Percentiles rank a stretch among this genome's conserved stretches.
These are phyloP conservation scores for Mycosphaerella arachidis DNA, from an alignment of 2,329 filamentous ascomycete species.

Conservation along the genomic window DNA sequence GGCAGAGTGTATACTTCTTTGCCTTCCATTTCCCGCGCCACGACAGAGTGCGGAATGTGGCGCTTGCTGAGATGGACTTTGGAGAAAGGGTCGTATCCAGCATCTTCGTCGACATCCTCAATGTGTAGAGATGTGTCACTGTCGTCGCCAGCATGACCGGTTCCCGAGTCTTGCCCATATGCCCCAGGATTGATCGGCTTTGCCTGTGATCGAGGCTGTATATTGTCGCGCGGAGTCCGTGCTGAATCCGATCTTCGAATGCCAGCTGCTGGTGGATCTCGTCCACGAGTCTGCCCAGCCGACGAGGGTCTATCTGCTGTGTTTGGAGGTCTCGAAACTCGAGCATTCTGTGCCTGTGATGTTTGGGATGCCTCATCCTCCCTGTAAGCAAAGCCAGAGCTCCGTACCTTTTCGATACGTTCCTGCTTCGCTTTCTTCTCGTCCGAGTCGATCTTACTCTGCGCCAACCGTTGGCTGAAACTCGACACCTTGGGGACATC, in stretches of 20 bases:
- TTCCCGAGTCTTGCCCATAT: constrained; percentile 10
- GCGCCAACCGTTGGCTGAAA: constrained; percentile 83
- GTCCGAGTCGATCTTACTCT: constrained; percentile 50
- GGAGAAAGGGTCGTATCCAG: constrained; percentile 81
- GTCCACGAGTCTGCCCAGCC: constrained; percentile 5
- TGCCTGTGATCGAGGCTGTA: neutral
- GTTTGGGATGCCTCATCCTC: constrained; percentile 1
- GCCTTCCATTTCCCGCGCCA: constrained; percentile 71
- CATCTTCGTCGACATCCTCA: constrained; percentile 16
- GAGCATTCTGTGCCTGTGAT: neutral
- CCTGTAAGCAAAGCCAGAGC: constrained; percentile 29
- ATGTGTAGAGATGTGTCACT: constrained; percentile 15
- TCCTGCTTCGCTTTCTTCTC: constrained; percentile 43
- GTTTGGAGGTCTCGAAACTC: neutral
- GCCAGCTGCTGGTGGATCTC: neutral
- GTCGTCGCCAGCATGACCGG: constrained; percentile 17
- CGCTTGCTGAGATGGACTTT: constrained; percentile 77
- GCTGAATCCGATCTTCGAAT: constrained; percentile 13
- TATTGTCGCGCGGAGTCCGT: constrained; percentile 8
- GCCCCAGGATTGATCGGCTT: constrained; percentile 9
- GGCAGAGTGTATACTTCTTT: constrained; percentile 77
- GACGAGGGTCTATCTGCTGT: constrained; percentile 14
- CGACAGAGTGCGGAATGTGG: constrained; percentile 72
- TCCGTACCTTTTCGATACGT: constrained; percentile 41
- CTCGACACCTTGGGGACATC: constrained; percentile 37